Evolutionary conservation across 257 asterid genomes (phyloP).

Genomic region (Thymus mandschuricus): DNA sequence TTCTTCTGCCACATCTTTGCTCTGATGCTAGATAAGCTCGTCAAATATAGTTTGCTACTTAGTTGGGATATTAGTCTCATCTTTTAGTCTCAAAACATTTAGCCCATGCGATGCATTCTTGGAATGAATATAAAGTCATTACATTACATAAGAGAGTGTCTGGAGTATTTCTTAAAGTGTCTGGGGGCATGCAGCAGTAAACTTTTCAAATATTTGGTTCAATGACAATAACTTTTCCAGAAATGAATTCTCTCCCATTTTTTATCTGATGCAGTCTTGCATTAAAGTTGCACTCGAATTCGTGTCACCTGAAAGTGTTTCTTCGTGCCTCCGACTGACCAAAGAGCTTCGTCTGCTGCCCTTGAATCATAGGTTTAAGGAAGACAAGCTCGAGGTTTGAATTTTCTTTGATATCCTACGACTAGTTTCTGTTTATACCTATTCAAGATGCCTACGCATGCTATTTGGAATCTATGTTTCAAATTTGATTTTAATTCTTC

Average conservation of each 20-base stretch:
- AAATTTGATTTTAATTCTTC: neutral
- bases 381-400: slow-evolving; percentile 49
- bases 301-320: slow-evolving; percentile 52
- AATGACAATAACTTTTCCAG: neutral
- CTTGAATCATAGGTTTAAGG: slow-evolving; percentile 43
- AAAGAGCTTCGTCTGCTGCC: slow-evolving; percentile 51
- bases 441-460: neutral
- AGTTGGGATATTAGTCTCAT: too few relatives aligned
- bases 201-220: neutral
- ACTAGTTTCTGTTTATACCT: neutral
- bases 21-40: too few relatives aligned
- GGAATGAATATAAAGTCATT: neutral
- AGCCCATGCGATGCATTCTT: neutral
- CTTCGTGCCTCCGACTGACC: slow-evolving; percentile 39
- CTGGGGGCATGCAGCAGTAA: neutral
- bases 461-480: too few relatives aligned
- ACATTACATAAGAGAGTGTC: neutral
- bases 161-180: neutral
- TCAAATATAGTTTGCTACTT: too few relatives aligned
- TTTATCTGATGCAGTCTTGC: slow-evolving; percentile 43
- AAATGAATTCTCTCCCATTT: neutral
- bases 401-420: neutral
- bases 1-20: too few relatives aligned
- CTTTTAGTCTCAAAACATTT: too few relatives aligned
- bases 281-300: slow-evolving; percentile 52